phyloP scores from a whole-genome alignment of 495 filamentous ascomycete genomes.

The Podospora pseudopauciseta region DNA sequence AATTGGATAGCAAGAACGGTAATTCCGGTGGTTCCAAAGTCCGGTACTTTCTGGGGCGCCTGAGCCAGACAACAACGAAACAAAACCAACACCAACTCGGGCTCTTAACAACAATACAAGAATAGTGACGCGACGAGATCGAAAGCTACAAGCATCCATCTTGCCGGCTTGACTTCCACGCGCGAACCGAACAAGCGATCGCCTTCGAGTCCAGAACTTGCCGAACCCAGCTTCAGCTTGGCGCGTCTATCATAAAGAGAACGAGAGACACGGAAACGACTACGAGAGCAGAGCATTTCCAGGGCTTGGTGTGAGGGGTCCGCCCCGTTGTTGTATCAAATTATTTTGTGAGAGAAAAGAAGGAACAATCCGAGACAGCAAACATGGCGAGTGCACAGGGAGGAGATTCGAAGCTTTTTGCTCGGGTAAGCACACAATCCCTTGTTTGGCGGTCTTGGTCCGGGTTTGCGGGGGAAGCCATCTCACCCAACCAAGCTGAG shows the following conservation, averaged over 20 bases:
- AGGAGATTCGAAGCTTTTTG: conserved; percentile 98
- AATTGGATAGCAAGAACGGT: not conserved
- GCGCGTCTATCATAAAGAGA: not conserved
- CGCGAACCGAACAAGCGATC: not conserved
- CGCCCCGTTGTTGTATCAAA: not conserved
- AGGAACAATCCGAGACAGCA: not conserved
- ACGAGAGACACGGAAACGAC: not conserved
- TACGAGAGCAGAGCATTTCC: not conserved
- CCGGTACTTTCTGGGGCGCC: not conserved
- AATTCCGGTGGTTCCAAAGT: not conserved
- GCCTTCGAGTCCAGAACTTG: not conserved
- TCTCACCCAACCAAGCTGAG: not conserved
- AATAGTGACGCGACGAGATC: not conserved
- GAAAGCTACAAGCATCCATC: not conserved
- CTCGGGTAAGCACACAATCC: conserved; percentile 69
- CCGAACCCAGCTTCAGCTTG: not conserved
- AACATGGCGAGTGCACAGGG: conserved; percentile 67
- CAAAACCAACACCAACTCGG: not conserved
- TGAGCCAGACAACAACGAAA: not conserved
- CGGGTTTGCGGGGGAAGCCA: not conserved
- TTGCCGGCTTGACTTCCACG: not conserved
- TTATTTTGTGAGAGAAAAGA: not conserved
- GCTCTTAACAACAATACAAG: not conserved
- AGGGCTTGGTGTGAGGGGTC: conserved; percentile 4
- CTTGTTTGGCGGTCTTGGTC: not conserved